Evolutionary conservation across 2,329 filamentous ascomycete genomes (phyloP).

Genomic region (Curvularia lunata): DNA sequence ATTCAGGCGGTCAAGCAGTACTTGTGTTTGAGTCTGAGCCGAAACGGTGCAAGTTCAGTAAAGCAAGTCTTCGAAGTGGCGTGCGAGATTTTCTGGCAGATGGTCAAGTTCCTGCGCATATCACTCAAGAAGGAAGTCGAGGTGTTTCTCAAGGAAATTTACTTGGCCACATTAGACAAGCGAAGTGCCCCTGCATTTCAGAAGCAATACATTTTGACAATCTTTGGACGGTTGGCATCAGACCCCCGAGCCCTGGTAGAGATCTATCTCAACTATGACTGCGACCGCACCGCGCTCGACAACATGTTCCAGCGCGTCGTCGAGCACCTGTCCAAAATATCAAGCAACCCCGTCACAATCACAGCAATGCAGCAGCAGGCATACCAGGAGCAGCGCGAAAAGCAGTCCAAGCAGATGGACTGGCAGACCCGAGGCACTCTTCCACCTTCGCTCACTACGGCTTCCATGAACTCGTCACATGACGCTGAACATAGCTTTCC

Average conservation of each 20-base stretch:
- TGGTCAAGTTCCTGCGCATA: constrained; percentile 90
- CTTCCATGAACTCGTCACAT: constrained; percentile 66
- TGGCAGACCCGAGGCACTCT: constrained; percentile 88
- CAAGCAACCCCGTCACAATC: constrained; percentile 77
- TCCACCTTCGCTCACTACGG: constrained; percentile 83
- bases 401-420: constrained; percentile 66
- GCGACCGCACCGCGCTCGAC: constrained; percentile 87
- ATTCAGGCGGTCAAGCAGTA: constrained; percentile 97
- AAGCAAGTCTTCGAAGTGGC: constrained; percentile 93
- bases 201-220: constrained; percentile 87
- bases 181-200: constrained; percentile 85
- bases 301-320: constrained; percentile 96
- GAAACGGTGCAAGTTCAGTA: constrained; percentile 93
- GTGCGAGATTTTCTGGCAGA: constrained; percentile 97
- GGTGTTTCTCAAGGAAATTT: constrained; percentile 97
- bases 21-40: constrained; percentile 89
- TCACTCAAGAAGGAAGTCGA: constrained; percentile 99
- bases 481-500: constrained; percentile 75
- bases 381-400: constrained; percentile 79
- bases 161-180: constrained; percentile 88
- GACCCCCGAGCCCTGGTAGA: constrained; percentile 92
- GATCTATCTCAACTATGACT: constrained; percentile 97
- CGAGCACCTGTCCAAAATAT: constrained; percentile 88
- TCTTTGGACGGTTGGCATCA: constrained; percentile 81
- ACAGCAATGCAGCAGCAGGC: constrained; percentile 80